These are phyloP conservation scores for Bretschneidera sinensis DNA, from an alignment of 345 rosid species.

Conservation along the genomic window DNA sequence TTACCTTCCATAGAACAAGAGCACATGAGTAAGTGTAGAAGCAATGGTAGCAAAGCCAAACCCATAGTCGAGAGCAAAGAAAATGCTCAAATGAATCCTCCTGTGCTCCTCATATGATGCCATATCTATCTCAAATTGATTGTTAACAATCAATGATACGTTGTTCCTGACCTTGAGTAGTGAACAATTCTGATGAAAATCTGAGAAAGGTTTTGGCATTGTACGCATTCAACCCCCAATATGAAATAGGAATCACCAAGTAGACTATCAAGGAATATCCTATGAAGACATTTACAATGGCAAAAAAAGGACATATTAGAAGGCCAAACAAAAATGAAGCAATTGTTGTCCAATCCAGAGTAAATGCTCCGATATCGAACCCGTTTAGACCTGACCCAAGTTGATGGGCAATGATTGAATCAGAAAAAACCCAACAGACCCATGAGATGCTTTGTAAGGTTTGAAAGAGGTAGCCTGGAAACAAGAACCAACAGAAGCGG, in stretches of 20 bases:
- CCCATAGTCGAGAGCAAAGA: constrained; percentile 43
- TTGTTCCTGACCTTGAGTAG: constrained; percentile 25
- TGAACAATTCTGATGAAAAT: constrained; percentile 33
- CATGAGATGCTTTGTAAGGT: constrained; percentile 31
- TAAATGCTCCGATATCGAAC: constrained; percentile 33
- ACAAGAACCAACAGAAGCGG: constrained; percentile 34
- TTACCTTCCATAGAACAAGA: constrained; percentile 45
- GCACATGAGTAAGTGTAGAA: constrained; percentile 40
- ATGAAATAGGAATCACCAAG: constrained; percentile 27
- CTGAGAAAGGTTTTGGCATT: constrained; percentile 33
- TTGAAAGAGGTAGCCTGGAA: constrained; percentile 41
- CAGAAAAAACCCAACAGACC: constrained; percentile 40
- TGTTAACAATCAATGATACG: constrained; percentile 22
- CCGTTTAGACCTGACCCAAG: constrained; percentile 40
- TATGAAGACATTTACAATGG: constrained; percentile 34
- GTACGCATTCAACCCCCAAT: constrained; percentile 34
- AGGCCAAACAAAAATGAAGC: constrained; percentile 39
- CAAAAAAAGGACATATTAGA: constrained; percentile 38
- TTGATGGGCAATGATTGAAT: constrained; percentile 39
- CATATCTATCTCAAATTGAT: constrained; percentile 30
- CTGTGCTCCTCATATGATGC: constrained; percentile 20
- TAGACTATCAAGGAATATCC: constrained; percentile 32
- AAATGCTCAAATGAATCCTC: constrained; percentile 34
- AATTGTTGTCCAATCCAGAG: constrained; percentile 39
- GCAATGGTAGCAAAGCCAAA: constrained; percentile 45